These are phyloP conservation scores for Spathaspora girioi DNA, from an alignment of 805 yeast species.

Conservation along the genomic window DNA sequence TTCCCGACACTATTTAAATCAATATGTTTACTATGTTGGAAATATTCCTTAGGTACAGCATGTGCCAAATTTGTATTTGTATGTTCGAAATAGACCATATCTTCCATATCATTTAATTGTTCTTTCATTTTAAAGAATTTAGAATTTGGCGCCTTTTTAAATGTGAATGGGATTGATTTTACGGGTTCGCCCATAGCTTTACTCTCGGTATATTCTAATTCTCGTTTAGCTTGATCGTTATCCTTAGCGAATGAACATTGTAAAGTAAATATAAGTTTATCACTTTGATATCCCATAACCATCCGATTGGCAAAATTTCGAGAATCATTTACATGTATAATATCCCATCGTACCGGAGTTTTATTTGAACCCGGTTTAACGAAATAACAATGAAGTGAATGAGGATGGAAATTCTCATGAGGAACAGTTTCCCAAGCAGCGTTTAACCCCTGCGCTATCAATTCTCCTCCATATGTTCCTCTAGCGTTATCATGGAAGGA, in stretches of 20 bases:
- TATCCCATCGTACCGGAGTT: constrained; percentile 26
- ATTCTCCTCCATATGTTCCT: constrained; percentile 42
- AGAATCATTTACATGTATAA: constrained; percentile 28
- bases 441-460: constrained; percentile 30
- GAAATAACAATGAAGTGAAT: constrained; percentile 38
- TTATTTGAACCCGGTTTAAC: constrained; percentile 30
- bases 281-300: constrained; percentile 27
- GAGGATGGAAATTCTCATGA: constrained; percentile 23
- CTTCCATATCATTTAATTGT: constrained; percentile 8
- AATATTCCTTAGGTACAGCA: constrained; percentile 21
- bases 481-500: constrained; percentile 19
- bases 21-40: constrained; percentile 5
- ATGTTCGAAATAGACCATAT: constrained; percentile 17
- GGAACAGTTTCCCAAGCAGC: constrained; percentile 32
- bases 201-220: constrained; percentile 3
- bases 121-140: constrained; percentile 19
- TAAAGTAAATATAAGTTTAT: constrained; percentile 24
- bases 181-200: constrained; percentile 10
- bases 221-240: constrained; percentile 19
- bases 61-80: constrained; percentile 26
- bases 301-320: constrained; percentile 31
- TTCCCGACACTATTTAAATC: constrained; percentile 13
- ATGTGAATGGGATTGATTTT: constrained; percentile 27
- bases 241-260: constrained; percentile 30
- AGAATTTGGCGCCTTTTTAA: constrained; percentile 20